phyloP scores from a whole-genome alignment of 441 rosid genomes.

The Eutrema salsugineum region DNA sequence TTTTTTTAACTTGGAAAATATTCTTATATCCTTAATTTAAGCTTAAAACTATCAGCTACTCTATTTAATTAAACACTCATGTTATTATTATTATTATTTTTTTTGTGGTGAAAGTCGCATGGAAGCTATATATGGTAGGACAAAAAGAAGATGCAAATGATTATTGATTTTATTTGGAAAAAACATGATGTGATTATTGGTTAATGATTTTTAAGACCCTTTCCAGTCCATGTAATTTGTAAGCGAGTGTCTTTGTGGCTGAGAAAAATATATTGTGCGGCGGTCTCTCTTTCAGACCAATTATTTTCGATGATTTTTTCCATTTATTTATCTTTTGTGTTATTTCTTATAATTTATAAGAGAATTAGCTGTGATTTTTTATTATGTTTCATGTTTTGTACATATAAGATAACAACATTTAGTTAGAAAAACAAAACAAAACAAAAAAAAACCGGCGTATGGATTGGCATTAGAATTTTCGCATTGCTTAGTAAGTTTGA shows the following conservation, averaged over 20 bases:
- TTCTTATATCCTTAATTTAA: slow-evolving; percentile 8
- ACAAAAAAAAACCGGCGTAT: background rate
- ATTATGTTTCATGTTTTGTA: slow-evolving; percentile 5
- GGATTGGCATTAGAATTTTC: slow-evolving; percentile 9
- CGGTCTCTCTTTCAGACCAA: slow-evolving; percentile 22
- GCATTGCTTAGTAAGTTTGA: background rate
- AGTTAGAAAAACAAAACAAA: background rate
- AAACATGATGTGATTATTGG: background rate
- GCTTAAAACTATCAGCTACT: background rate
- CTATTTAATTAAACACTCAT: background rate
- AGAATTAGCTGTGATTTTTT: slow-evolving; percentile 12
- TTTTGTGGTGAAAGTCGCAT: background rate
- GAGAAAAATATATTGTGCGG: slow-evolving; percentile 15
- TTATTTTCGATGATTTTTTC: background rate
- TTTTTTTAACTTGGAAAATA: too few species aligned
- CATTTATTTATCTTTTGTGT: background rate
- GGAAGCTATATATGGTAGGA: background rate
- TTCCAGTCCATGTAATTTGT: slow-evolving; percentile 25
- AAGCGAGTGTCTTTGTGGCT: slow-evolving; percentile 15
- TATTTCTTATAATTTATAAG: background rate
- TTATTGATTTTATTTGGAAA: background rate
- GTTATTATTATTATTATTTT: too few species aligned
- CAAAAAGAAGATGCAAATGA: background rate
- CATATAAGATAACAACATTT: background rate
- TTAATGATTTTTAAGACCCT: slow-evolving; percentile 4